Evolutionary conservation across 2,329 filamentous ascomycete genomes (phyloP), one percentile per base, ranked within the genome.

Genomic region (Cercospora beticola): DNA sequence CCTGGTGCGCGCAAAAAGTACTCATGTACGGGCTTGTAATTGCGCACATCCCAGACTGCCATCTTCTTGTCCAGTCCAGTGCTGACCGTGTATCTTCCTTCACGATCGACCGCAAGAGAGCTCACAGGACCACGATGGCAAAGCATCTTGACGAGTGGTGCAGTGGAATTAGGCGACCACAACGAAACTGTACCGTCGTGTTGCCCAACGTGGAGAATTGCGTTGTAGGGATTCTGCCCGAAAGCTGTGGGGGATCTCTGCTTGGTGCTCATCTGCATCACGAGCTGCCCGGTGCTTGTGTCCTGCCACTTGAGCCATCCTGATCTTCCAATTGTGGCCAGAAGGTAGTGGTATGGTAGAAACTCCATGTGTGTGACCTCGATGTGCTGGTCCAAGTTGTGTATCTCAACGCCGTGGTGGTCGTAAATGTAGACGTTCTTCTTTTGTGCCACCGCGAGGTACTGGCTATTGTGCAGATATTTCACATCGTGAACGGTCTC

Each of bases 381-480:
- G 70, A 92, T 87, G 78, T 97, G 94, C 79, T 95, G 95, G 80
- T 89, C 90, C 77, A 99, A 82, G 78, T 92, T 94, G 79, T 99
- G 95, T 65, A 99, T 83, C 82, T 99, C 95, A 21, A 97, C 92
- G 62, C 95, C 95, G 66, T 92, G 88, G 67, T 89, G 86, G 76
- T 97, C 95, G 83, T 99, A 99, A 72, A 99, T 97, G 82, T 97
- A 99, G 72, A 95, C 92, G 74, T 95, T 91, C 81, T 94, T 95
- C 85, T 97, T 97, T 82, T 99, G 94, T 56, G 95, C 93, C 12
- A 97, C 93, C 0, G 94, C 94, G 81, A 98, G 97, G 81, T 89
- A 91, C 78, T 97, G 93, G 79, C 95, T 94, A 79, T 97, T 97
- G 82, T 97, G 93, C 75, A 98, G 85, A 92, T 93, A 99, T 77